Percentiles rank a stretch among this genome's conserved stretches.
These are phyloP conservation scores for Prunella vulgaris DNA, from an alignment of 257 asterid species.

Conservation along the genomic window DNA sequence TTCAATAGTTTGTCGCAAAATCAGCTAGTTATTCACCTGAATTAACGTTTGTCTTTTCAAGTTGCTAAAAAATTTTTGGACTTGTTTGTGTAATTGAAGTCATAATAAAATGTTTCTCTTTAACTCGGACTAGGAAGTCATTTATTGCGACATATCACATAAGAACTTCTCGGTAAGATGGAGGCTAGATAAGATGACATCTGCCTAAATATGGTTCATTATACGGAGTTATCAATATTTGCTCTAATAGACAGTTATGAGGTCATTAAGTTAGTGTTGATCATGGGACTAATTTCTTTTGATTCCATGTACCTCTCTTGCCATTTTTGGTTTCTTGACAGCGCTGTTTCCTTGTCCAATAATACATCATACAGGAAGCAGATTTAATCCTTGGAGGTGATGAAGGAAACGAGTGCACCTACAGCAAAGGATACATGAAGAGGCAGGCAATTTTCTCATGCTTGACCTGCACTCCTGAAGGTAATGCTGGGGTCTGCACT, in stretches of 20 bases:
- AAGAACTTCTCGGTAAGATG: not conserved
- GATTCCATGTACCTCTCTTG: not conserved
- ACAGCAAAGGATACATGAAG: conserved; percentile 60
- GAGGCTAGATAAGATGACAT: not conserved
- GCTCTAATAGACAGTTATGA: not conserved
- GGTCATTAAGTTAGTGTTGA: not conserved
- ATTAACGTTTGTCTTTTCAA: not conserved
- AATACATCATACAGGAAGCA: conserved; percentile 46
- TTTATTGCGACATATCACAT: not conserved
- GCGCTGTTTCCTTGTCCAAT: not conserved
- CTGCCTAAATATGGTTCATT: not conserved
- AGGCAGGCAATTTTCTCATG: conserved; percentile 84
- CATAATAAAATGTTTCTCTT: not conserved
- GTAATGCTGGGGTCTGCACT: conserved; percentile 84
- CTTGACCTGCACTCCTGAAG: conserved; percentile 78
- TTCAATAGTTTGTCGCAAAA: not conserved
- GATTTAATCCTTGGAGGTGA: conserved; percentile 83
- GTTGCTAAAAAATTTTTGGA: not conserved
- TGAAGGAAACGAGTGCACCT: conserved; percentile 86
- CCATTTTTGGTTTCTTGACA: not conserved
- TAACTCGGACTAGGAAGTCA: not conserved
- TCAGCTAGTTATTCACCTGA: not conserved
- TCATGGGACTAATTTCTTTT: not conserved
- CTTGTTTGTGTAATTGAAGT: not conserved
- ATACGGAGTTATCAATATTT: not conserved